Percentiles rank a stretch among this genome's conserved stretches.
Evolutionary conservation across 257 asterid species (phyloP).

Genomic region (Solanum acaule): DNA sequence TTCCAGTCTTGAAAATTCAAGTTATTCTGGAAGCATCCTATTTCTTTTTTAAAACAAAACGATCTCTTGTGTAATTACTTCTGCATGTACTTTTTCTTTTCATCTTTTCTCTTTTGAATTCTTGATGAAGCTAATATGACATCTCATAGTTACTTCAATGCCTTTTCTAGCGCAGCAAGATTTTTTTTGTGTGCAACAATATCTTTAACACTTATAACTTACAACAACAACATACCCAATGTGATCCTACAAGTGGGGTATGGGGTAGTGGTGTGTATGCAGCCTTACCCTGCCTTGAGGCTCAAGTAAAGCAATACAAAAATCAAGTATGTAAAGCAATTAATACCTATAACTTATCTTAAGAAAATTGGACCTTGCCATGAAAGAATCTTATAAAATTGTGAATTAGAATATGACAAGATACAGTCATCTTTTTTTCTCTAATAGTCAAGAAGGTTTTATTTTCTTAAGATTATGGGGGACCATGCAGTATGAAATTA

Average conservation of each 20-base stretch:
- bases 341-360: background rate
- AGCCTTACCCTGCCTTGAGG: background rate
- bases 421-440: background rate
- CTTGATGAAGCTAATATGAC: background rate
- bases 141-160: background rate
- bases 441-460: background rate
- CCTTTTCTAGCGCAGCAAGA: background rate
- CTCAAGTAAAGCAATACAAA: background rate
- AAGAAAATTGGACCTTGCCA: background rate
- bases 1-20: background rate
- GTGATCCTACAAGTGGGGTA: background rate
- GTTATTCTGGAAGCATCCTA: background rate
- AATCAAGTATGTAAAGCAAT: background rate
- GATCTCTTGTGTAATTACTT: background rate
- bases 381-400: background rate
- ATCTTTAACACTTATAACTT: background rate
- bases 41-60: background rate
- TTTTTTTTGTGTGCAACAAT: background rate
- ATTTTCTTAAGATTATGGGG: background rate
- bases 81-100: background rate
- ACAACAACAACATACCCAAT: background rate
- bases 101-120: background rate
- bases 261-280: background rate
- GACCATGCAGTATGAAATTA: background rate
- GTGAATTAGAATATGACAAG: background rate